Evolutionary conservation across 2,329 filamentous ascomycete genomes (phyloP).

Genomic region (Sclerotinia subarctica): DNA sequence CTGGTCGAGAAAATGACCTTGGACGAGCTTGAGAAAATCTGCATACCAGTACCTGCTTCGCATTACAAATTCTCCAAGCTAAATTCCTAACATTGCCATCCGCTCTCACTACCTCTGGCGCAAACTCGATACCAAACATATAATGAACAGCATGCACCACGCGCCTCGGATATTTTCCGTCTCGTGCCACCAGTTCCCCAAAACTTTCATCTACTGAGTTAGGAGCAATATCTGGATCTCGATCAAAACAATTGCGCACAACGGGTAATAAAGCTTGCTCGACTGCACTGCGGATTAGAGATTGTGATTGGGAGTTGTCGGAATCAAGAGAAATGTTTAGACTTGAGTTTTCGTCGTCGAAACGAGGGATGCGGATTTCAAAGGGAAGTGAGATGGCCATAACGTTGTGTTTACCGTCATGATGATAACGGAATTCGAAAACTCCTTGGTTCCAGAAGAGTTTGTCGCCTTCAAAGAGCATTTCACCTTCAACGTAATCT

Average conservation of each 20-base stretch:
- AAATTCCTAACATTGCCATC: constrained; percentile 89
- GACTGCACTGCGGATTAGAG: constrained; percentile 64
- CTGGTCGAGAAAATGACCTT: neutral
- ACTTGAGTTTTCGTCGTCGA: constrained; percentile 66
- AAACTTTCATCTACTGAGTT: constrained; percentile 76
- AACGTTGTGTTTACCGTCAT: constrained; percentile 86
- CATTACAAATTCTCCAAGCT: constrained; percentile 92
- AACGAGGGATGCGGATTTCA: constrained; percentile 78
- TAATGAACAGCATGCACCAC: constrained; percentile 93
- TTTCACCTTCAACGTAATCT: constrained; percentile 71
- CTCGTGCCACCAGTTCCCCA: constrained; percentile 78
- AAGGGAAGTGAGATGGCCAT: constrained; percentile 94
- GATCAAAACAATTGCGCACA: constrained; percentile 88
- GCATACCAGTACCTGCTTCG: constrained; percentile 83
- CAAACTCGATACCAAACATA: constrained; percentile 97
- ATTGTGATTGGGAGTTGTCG: constrained; percentile 54
- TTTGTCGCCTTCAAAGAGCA: constrained; percentile 87
- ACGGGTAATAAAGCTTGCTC: constrained; percentile 77
- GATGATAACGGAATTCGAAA: constrained; percentile 96
- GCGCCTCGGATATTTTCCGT: constrained; percentile 82
- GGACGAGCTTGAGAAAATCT: constrained; percentile 13
- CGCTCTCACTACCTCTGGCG: constrained; percentile 84
- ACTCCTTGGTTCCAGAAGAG: constrained; percentile 96
- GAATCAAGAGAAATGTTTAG: neutral
- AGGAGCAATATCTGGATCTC: constrained; percentile 86